Percentiles rank a stretch among this genome's conserved stretches.
Evolutionary conservation across 176 grass and related monocot genomes (phyloP).

Genomic region (Oropetium thomaeum): DNA sequence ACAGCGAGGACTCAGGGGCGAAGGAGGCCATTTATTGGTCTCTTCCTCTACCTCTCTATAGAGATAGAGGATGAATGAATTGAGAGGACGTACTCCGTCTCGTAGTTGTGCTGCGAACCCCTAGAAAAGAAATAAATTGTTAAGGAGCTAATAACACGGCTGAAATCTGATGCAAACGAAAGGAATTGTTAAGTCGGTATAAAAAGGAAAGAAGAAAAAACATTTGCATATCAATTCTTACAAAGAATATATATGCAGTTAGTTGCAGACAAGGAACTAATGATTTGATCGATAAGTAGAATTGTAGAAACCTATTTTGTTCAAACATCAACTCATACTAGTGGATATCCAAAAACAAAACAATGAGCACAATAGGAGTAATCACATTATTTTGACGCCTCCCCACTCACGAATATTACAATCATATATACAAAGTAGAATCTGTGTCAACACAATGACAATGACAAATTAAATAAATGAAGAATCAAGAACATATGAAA

Average conservation of each 20-base stretch:
- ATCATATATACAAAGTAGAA: background rate
- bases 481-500: background rate
- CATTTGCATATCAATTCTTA: background rate
- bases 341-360: background rate
- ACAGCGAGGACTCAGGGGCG: background rate
- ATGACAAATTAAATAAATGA: background rate
- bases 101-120: background rate
- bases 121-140: background rate
- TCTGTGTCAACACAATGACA: background rate
- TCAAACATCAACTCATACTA: background rate
- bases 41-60: background rate
- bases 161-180: background rate
- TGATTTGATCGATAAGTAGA: too few relatives aligned
- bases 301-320: background rate
- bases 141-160: background rate
- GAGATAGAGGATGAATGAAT: background rate
- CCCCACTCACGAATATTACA: background rate
- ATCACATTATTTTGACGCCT: background rate
- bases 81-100: constrained; percentile 30
- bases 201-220: background rate
- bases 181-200: background rate
- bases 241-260: background rate
- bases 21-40: constrained; percentile 26
- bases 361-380: background rate
- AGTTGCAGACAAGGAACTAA: too few relatives aligned